Evolutionary conservation across 2,329 filamentous ascomycete species (phyloP).

Genomic region (Exophiala calicioides): DNA sequence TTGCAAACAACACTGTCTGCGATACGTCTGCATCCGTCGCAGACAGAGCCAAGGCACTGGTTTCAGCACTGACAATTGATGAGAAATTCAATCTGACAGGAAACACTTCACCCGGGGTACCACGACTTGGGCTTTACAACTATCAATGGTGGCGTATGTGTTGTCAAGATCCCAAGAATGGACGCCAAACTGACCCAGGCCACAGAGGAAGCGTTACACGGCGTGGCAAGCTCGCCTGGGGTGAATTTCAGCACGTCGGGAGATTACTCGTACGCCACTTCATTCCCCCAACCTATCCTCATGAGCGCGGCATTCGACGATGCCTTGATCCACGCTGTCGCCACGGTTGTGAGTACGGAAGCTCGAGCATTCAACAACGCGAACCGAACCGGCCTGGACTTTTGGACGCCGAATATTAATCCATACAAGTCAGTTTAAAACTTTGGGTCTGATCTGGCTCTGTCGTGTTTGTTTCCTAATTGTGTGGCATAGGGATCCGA

Average conservation of each 20-base stretch:
- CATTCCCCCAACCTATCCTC: slow-evolving; percentile 65
- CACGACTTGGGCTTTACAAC: slow-evolving; percentile 57
- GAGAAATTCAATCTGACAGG: slow-evolving; percentile 60
- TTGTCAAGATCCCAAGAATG: neutral
- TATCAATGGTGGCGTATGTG: slow-evolving; percentile 47
- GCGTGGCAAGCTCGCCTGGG: slow-evolving; percentile 57
- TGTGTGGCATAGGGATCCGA: slow-evolving; percentile 51
- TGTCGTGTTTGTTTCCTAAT: neutral
- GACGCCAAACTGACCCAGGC: slow-evolving; percentile 5
- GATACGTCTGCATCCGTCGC: slow-evolving; percentile 44
- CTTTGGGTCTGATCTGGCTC: too few relatives aligned
- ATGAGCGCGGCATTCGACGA: slow-evolving; percentile 66
- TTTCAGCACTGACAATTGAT: slow-evolving; percentile 53
- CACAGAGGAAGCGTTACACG: slow-evolving; percentile 55
- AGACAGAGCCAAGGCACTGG: slow-evolving; percentile 50
- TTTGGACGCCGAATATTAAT: slow-evolving; percentile 69
- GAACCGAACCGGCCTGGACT: slow-evolving; percentile 58
- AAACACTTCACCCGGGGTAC: slow-evolving; percentile 52
- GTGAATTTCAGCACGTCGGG: slow-evolving; percentile 56
- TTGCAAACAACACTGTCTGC: slow-evolving; percentile 55
- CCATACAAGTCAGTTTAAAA: slow-evolving; percentile 48
- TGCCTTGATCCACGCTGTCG: slow-evolving; percentile 59
- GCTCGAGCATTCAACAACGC: slow-evolving; percentile 66
- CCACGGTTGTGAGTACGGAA: slow-evolving; percentile 57
- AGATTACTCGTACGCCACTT: slow-evolving; percentile 62